Conservation (phyloP, 1,284 basidiomycete genomes). For the Stereum hirsutum region DNA sequence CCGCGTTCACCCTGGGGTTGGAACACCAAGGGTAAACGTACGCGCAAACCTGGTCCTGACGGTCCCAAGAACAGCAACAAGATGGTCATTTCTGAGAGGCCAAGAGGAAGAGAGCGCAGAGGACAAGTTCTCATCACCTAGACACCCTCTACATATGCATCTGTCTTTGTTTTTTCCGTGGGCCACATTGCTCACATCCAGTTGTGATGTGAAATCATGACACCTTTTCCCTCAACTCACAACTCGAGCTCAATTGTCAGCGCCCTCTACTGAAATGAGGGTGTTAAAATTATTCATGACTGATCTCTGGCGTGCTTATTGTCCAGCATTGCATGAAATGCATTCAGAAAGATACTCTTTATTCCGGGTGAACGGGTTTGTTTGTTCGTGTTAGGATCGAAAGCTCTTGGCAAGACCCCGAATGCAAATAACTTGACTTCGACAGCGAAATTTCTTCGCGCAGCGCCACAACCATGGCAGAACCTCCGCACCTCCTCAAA, state of each 20-base stretch:
- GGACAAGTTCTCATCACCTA: no score
- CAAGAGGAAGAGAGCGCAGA: constrained; percentile 66
- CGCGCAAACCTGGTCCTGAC: constrained; percentile 83
- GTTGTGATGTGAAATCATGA: no score
- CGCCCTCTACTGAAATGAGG: no score
- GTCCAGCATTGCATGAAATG: no score
- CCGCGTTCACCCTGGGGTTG: constrained; percentile 89
- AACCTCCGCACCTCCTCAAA: constrained; percentile 40
- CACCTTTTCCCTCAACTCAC: no score
- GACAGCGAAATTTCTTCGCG: background rate
- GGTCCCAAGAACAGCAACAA: constrained; percentile 89
- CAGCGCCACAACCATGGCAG: constrained; percentile 1
- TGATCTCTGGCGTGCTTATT: no score
- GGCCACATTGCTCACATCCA: background rate
- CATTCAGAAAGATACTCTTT: no score
- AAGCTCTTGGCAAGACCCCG: no score
- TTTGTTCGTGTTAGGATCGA: no score
- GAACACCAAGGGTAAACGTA: constrained; percentile 87
- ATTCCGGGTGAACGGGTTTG: no score
- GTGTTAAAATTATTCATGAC: no score
- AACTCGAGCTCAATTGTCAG: no score
- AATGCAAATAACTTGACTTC: background rate
- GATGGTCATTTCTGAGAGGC: constrained; percentile 86
- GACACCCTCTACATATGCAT: background rate
- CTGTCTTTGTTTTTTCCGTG: background rate